A percentile compares a stretch with the other conserved stretches of the same genome.
Evolutionary conservation across 2,329 filamentous ascomycete species (phyloP).

Genomic region (Neurospora sp.): DNA sequence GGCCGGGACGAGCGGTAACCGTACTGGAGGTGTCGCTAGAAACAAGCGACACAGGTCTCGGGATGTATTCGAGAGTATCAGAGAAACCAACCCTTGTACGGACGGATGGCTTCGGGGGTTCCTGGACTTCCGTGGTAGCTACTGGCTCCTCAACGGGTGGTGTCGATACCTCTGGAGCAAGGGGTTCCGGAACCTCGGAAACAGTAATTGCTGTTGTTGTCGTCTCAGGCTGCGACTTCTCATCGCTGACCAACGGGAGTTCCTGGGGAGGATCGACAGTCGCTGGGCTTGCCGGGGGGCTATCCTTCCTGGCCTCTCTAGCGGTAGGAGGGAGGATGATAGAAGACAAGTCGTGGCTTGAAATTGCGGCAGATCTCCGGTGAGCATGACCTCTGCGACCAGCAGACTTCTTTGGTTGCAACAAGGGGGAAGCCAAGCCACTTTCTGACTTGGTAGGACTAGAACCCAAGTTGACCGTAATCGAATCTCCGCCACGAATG

Average conservation of each 20-base stretch:
- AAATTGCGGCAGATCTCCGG: constrained; percentile 72
- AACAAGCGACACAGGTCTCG: constrained; percentile 70
- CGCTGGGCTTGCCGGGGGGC: constrained; percentile 53
- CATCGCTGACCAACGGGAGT: constrained; percentile 4
- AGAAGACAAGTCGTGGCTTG: constrained; percentile 64
- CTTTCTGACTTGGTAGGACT: constrained; percentile 58
- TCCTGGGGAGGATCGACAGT: constrained; percentile 28
- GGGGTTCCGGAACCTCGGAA: constrained; percentile 5
- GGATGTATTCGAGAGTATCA: constrained; percentile 74
- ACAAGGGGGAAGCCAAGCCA: constrained; percentile 45
- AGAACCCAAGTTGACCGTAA: constrained; percentile 50
- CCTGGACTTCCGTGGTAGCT: background rate
- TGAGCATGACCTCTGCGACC: constrained; percentile 65
- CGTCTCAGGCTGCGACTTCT: constrained; percentile 4
- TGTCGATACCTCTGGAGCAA: constrained; percentile 4
- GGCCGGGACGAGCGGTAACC: constrained; percentile 55
- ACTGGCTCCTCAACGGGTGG: constrained; percentile 7
- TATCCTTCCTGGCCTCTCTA: constrained; percentile 43
- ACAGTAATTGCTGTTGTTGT: background rate
- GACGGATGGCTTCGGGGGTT: constrained; percentile 17
- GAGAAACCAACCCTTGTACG: constrained; percentile 71
- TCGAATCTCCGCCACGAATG: constrained; percentile 44
- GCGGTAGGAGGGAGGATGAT: constrained; percentile 53
- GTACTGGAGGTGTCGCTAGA: constrained; percentile 79
- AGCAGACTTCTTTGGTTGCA: constrained; percentile 38